Base-by-base conservation (phyloP, 305 asterid genomes). In the Nicotiana rustica region DNA sequence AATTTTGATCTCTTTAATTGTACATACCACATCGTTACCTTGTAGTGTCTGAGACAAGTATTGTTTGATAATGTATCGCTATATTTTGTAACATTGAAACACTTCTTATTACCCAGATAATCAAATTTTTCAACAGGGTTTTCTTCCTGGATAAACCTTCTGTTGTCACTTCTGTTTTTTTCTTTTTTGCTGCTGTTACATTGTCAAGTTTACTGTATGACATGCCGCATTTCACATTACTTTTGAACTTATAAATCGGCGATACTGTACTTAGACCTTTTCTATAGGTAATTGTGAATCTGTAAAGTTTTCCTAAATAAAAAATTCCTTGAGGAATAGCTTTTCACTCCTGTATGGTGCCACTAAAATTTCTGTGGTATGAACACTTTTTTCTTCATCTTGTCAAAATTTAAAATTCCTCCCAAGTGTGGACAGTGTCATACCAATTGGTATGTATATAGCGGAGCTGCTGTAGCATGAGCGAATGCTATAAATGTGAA, bases 11-110 rank as follows among this genome's bases (percentile, higher is more conserved):
- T 79, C 76, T 83, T 84, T 60, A 82, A 73, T 87, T 92, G 95
- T 91, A 89, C 61, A 64, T 52, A 80, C 77, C 84, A 85, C 47
- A 86, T 85, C 88, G 82, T 80, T 85, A 86, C 85, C 89, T 89
- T 90, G 88, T 90, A 87, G 87, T 87, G 82, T 83, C 86, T 84
- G 89, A 88, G 75, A 84, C 85, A 84, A 87, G 85, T 88, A 89
- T 85, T 83, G 83, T 64, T 88, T 79, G 81, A 83, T 44, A 83
- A 85, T 91, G 93, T 94, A 91, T 87, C 83, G 79, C 89, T 89
- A 67, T n/a, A 82, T 86, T 70, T 78, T 82, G 76, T 81, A 60
- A 77, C 69, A 79, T 80, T 70, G 76, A 83, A 86, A 80, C 83
- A 68, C 84, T 77, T 84, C 81, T 71, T 81, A 60, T 86, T 77